Conservation (phyloP, 169 alveolate species). For the Cryptosporidium sp. region DNA sequence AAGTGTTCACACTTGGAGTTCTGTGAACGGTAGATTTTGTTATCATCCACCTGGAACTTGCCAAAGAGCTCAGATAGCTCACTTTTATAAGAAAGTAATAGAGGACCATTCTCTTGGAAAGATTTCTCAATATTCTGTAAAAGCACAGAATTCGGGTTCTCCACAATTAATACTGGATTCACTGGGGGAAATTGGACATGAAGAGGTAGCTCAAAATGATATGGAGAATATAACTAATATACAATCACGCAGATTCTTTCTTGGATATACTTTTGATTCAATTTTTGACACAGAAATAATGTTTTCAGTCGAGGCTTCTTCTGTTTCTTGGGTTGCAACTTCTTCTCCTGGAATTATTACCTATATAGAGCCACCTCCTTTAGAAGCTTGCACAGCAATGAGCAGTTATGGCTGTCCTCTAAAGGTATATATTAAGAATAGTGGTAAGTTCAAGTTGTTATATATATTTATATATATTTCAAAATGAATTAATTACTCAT, state of each 20-base stretch:
- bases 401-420: constrained; percentile 60
- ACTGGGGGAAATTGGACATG: constrained; percentile 10
- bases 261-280: constrained; percentile 66
- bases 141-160: constrained; percentile 50
- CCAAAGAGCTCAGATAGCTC: constrained; percentile 56
- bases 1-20: constrained; percentile 70
- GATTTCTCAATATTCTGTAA: constrained; percentile 53
- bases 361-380: constrained; percentile 69
- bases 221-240: constrained; percentile 5
- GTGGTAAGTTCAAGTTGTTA: constrained; percentile 48
- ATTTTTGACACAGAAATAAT: constrained; percentile 72
- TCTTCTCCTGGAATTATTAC: constrained; percentile 74
- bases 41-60: constrained; percentile 74
- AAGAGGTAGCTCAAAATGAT: not conserved
- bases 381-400: constrained; percentile 70
- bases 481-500: not conserved
- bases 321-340: constrained; percentile 72
- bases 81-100: constrained; percentile 45
- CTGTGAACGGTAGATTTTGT: constrained; percentile 65
- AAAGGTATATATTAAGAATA: constrained; percentile 49
- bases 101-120: constrained; percentile 58
- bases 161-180: constrained; percentile 52
- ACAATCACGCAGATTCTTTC: constrained; percentile 46
- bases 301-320: constrained; percentile 75
- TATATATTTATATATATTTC: not conserved